phyloP scores from a whole-genome alignment of 1,139 yeast species.

The Kodamaea ohmeri region DNA sequence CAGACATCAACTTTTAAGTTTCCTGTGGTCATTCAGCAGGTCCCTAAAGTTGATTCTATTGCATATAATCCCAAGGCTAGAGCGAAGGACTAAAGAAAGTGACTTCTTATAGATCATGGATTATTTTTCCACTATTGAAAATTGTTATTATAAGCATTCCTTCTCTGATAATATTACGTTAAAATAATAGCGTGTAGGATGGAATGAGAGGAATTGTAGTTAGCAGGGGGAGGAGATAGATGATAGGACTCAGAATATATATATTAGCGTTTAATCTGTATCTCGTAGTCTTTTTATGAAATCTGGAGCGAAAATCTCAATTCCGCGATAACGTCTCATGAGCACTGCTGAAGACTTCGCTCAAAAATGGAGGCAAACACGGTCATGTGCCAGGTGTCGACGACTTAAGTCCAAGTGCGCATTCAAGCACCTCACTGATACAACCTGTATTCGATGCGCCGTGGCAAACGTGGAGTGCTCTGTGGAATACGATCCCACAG shows the following conservation, averaged over 20 bases:
- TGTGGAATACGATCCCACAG: conserved; percentile 48
- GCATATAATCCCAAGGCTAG: conserved; percentile 5
- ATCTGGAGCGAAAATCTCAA: neutral
- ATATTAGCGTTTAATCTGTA: no score
- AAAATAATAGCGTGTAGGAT: neutral
- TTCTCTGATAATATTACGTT: conserved; percentile 3
- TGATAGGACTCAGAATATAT: no score
- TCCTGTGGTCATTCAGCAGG: neutral
- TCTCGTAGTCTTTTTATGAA: no score
- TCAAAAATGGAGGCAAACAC: conserved; percentile 39
- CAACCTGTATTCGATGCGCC: conserved; percentile 47
- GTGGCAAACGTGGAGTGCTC: conserved; percentile 46
- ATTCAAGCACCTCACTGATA: conserved; percentile 44
- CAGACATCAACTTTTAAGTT: conserved; percentile 34
- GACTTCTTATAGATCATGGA: conserved; percentile 3
- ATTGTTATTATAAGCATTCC: conserved; percentile 5
- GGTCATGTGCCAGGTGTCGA: conserved; percentile 60
- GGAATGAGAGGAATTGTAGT: neutral
- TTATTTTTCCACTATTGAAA: conserved; percentile 5
- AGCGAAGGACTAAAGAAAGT: conserved; percentile 1
- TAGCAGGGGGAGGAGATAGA: no score
- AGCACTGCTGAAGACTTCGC: conserved; percentile 8
- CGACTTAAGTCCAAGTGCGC: conserved; percentile 55
- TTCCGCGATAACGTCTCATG: conserved; percentile 1
- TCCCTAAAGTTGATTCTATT: conserved; percentile 5